Percentiles rank a stretch among this genome's conserved stretches.
Conservation (phyloP, 2,329 filamentous ascomycete species). For the Trichophyton schoenleinii region DNA sequence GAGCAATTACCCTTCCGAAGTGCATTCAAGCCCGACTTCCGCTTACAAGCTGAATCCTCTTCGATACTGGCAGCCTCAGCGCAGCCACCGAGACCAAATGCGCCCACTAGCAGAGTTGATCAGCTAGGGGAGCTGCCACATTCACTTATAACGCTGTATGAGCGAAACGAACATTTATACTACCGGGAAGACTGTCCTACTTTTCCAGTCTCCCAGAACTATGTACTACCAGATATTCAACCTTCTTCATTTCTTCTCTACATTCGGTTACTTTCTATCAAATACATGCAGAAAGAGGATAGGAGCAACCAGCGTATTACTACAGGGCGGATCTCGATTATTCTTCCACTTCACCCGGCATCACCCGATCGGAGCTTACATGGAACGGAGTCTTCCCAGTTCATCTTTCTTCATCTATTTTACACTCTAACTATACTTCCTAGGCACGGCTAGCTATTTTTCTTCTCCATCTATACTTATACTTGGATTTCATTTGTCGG, state of each 20-base stretch:
- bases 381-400: neutral
- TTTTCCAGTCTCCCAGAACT: neutral
- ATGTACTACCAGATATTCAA: neutral
- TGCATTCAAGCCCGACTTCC: neutral
- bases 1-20: constrained; percentile 5
- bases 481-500: neutral
- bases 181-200: neutral
- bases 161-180: neutral
- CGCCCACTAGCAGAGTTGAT: constrained; percentile 2
- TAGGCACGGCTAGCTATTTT: neutral
- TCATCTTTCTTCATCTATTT: neutral
- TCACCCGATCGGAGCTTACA: neutral
- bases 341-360: neutral
- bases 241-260: neutral
- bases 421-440: neutral
- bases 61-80: constrained; percentile 2
- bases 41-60: constrained; percentile 3
- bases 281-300: neutral
- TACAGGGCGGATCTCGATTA: neutral
- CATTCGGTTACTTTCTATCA: neutral
- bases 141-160: neutral
- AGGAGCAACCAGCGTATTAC: neutral
- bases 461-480: neutral
- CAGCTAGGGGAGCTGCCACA: neutral
- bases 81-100: neutral